Evolutionary conservation across 331 rosid genomes (phyloP), one percentile per base, ranked within the genome.

Genomic region (Malus hybrid): DNA sequence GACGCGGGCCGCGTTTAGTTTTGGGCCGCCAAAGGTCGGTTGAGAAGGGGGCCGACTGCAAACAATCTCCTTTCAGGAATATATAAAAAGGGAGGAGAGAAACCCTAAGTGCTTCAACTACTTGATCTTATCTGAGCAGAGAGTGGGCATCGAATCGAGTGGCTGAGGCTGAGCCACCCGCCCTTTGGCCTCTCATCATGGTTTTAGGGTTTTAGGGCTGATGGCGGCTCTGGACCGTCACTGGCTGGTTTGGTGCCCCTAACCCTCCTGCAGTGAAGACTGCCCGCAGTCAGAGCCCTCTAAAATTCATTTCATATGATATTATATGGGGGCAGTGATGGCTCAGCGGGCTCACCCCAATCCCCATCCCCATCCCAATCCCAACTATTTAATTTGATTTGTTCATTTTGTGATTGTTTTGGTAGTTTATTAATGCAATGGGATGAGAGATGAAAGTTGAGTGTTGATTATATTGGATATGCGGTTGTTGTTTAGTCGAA

Each of bases 211-310:
- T 61, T 60, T 19, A 32, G 65, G 75, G 64, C 65, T 12, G 75
- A 52, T 15, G 75, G 75, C 65, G 75, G 75, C 75, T 71, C 65
- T 22, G 1, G 20, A 3, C 24, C 2, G 3, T 29, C 12, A 32
- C 50, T 71, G 14, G 9, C 18, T 30, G 63, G 30, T 61, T 39
- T 9, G 44, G 65, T 61, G 33, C 12, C 13, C 18, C 26, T 15
- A 39, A 39, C 11, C 7, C 20, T 55, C 75, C 50, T 71, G 75
- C 64, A 30, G 58, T 71, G 75, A 71, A n/a, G 75, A 71, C 65
- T 53, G 75, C 75, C 75, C 65, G 75, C 75, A 14, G 65, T 71
- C 65, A 39, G 75, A 71, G 75, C 75, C 75, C 75, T 42, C 28
- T 34, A 9, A 39, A 39, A 2, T 39, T 39, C 44, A 39, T 7